Evolutionary conservation across 805 yeast species (phyloP).

Genomic region (Yarrowia deformans): DNA sequence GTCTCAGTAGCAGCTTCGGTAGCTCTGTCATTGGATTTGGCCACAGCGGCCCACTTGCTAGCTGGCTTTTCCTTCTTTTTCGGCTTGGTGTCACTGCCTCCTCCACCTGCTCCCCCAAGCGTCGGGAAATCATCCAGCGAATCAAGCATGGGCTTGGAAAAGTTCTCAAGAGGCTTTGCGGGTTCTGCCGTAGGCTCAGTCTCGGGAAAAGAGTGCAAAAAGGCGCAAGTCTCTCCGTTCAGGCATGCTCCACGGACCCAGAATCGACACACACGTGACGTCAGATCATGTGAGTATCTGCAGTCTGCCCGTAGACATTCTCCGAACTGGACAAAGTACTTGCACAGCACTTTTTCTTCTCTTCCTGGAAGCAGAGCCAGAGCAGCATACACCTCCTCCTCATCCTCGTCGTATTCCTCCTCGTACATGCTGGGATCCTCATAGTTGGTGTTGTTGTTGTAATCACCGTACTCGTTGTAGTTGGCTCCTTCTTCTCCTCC

Average conservation of each 20-base stretch:
- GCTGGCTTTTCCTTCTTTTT: slow-evolving; percentile 7
- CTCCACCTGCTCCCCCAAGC: slow-evolving; percentile 40
- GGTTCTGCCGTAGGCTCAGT: slow-evolving; percentile 28
- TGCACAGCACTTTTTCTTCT: slow-evolving; percentile 50
- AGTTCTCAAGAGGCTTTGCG: slow-evolving; percentile 32
- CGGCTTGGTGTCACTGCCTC: slow-evolving; percentile 9
- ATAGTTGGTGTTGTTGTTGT: neutral
- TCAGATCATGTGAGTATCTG: slow-evolving; percentile 56
- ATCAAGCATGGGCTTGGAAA: slow-evolving; percentile 40
- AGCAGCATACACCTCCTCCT: slow-evolving; percentile 5
- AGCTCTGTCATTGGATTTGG: slow-evolving; percentile 4
- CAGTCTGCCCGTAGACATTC: slow-evolving; percentile 57
- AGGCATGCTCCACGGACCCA: slow-evolving; percentile 57
- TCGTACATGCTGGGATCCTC: slow-evolving; percentile 14
- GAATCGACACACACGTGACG: slow-evolving; percentile 55
- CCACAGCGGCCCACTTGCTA: slow-evolving; percentile 22
- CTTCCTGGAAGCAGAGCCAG: slow-evolving; percentile 18
- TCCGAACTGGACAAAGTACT: slow-evolving; percentile 55
- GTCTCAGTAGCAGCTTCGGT: too few relatives aligned
- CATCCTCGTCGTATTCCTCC: slow-evolving; percentile 30
- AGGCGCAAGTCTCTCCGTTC: slow-evolving; percentile 55
- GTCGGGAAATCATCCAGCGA: slow-evolving; percentile 46
- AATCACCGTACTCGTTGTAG: slow-evolving; percentile 9
- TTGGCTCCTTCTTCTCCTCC: neutral
- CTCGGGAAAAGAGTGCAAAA: slow-evolving; percentile 53